Evolutionary conservation across 495 filamentous ascomycete species (phyloP).

Genomic region (Aspergillus affinis): DNA sequence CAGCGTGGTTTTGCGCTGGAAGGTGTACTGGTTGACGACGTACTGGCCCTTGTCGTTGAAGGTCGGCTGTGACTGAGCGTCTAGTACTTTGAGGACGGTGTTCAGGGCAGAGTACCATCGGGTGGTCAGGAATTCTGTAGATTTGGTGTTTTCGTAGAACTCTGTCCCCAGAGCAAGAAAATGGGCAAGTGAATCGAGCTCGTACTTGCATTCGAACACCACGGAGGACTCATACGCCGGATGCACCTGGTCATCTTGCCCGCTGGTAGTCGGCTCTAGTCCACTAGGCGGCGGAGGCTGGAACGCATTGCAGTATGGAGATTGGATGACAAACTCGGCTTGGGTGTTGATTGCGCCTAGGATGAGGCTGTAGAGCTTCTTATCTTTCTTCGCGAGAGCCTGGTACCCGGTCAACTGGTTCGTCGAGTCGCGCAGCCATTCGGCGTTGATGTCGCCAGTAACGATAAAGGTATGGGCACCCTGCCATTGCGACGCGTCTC

Average conservation of each 20-base stretch:
- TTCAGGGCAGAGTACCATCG: conserved; percentile 81
- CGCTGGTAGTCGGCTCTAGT: conserved; percentile 65
- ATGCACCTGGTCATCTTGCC: conserved; percentile 80
- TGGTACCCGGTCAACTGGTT: conserved; percentile 95
- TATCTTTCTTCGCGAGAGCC: conserved; percentile 74
- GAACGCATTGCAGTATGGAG: conserved; percentile 98
- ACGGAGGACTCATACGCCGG: conserved; percentile 77
- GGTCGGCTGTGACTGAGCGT: conserved; percentile 75
- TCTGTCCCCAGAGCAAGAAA: conserved; percentile 86
- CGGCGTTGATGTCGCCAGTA: conserved; percentile 97
- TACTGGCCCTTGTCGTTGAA: conserved; percentile 68
- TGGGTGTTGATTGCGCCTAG: conserved; percentile 97
- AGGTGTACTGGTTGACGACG: conserved; percentile 76
- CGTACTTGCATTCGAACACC: conserved; percentile 99
- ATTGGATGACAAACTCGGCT: conserved; percentile 88
- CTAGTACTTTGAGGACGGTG: conserved; percentile 68
- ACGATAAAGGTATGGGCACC: conserved; percentile 93
- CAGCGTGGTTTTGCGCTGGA: conserved; percentile 72
- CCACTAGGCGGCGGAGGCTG: conserved; percentile 86
- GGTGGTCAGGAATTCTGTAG: conserved; percentile 70
- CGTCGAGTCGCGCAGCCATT: conserved; percentile 96
- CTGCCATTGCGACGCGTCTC: conserved; percentile 67
- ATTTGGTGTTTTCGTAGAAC: conserved; percentile 78
- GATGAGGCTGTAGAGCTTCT: conserved; percentile 71
- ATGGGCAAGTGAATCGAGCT: conserved; percentile 90